Conservation (phyloP, 2,329 filamentous ascomycete genomes). For the Sordariomycetes sp. region DNA sequence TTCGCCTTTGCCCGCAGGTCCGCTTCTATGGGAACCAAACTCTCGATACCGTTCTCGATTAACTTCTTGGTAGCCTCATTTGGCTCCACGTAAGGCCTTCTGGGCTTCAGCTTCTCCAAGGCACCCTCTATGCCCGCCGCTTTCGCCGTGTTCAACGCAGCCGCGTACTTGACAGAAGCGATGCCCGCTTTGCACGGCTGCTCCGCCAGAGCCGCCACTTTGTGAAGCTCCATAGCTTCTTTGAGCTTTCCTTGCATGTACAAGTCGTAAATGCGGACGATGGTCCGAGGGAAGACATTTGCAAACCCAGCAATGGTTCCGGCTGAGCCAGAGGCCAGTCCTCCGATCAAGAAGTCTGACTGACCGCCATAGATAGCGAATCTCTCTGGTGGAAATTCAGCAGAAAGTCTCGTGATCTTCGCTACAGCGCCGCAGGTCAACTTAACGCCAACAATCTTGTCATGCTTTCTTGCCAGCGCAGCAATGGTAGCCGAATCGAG, state of each 20-base stretch:
- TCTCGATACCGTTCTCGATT: slow-evolving; percentile 29
- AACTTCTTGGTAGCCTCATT: slow-evolving; percentile 31
- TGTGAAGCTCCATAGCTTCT: slow-evolving; percentile 53
- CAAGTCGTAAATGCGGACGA: slow-evolving; percentile 50
- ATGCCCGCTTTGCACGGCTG: slow-evolving; percentile 58
- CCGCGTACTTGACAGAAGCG: slow-evolving; percentile 58
- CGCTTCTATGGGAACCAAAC: slow-evolving; percentile 32
- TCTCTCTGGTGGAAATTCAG: slow-evolving; percentile 9
- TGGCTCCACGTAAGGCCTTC: slow-evolving; percentile 48
- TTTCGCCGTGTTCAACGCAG: slow-evolving; percentile 48
- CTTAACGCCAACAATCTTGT: slow-evolving; percentile 54
- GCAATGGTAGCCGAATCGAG: slow-evolving; percentile 55
- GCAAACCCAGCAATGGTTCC: slow-evolving; percentile 55
- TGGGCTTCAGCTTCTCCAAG: slow-evolving; percentile 46
- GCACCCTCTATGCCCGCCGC: slow-evolving; percentile 51
- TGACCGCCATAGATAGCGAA: slow-evolving; percentile 58
- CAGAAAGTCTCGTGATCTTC: slow-evolving; percentile 47
- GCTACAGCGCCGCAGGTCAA: slow-evolving; percentile 52
- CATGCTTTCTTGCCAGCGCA: slow-evolving; percentile 32
- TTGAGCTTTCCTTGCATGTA: slow-evolving; percentile 45
- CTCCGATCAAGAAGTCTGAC: slow-evolving; percentile 60
- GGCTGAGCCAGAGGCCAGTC: slow-evolving; percentile 45
- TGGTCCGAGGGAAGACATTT: slow-evolving; percentile 50
- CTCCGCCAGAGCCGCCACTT: slow-evolving; percentile 55
- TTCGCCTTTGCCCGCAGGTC: too few species aligned